Percentiles rank a stretch among this genome's conserved stretches.
These are phyloP conservation scores for Penicilliopsis zonata DNA, from an alignment of 495 filamentous ascomycete genomes.

Conservation along the genomic window DNA sequence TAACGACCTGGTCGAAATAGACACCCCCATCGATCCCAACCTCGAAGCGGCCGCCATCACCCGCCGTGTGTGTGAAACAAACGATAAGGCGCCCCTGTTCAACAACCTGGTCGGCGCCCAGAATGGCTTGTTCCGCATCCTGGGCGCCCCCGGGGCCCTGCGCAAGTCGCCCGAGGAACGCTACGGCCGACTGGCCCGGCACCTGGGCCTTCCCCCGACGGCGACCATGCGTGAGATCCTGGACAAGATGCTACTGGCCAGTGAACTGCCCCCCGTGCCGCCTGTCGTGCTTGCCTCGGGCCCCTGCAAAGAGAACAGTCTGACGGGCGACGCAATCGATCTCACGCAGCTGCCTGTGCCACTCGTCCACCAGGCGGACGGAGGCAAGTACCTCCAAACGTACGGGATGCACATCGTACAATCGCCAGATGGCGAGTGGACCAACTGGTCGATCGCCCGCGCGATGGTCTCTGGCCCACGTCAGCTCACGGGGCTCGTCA, in stretches of 20 bases:
- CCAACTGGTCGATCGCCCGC: constrained; percentile 31
- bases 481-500: constrained; percentile 19
- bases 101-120: constrained; percentile 25
- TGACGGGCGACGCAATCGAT: constrained; percentile 22
- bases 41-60: constrained; percentile 27
- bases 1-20: constrained; percentile 24
- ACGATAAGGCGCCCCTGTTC: constrained; percentile 29
- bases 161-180: constrained; percentile 12
- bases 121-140: constrained; percentile 24
- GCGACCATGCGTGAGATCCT: constrained; percentile 18
- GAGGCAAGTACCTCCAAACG: constrained; percentile 29
- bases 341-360: constrained; percentile 22
- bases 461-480: constrained; percentile 24
- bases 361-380: constrained; percentile 19
- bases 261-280: constrained; percentile 11
- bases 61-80: constrained; percentile 22
- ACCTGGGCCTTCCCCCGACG: constrained; percentile 18
- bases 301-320: constrained; percentile 22
- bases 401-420: constrained; percentile 27
- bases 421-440: constrained; percentile 24
- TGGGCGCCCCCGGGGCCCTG: constrained; percentile 20
- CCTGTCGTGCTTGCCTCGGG: constrained; percentile 13
- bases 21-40: constrained; percentile 20
- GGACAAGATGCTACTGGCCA: constrained; percentile 17
- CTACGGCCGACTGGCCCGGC: constrained; percentile 22